A percentile compares a stretch with the other conserved stretches of the same genome.
phyloP scores from a whole-genome alignment of 2,329 filamentous ascomycete genomes.

The Pseudocercospora vitis region DNA sequence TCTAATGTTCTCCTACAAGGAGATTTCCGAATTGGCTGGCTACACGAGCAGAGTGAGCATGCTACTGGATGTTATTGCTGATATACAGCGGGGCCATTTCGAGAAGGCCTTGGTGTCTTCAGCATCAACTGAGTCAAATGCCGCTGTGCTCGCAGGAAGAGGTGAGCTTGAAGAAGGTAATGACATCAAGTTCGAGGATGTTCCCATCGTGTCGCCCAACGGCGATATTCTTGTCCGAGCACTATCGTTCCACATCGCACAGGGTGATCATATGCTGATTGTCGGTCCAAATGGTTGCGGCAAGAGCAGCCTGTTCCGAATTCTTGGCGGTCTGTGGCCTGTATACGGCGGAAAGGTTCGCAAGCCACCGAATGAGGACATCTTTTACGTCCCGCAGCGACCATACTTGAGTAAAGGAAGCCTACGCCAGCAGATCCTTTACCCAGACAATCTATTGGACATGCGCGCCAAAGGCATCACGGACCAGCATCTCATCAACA shows the following conservation, averaged over 20 bases:
- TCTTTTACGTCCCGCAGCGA: slow-evolving; percentile 97
- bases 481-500: slow-evolving; percentile 73
- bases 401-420: slow-evolving; percentile 90
- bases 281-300: slow-evolving; percentile 97
- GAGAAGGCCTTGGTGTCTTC: slow-evolving; percentile 96
- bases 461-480: slow-evolving; percentile 84
- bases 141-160: slow-evolving; percentile 76
- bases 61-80: slow-evolving; percentile 89
- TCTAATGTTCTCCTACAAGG: slow-evolving; percentile 97
- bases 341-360: slow-evolving; percentile 92
- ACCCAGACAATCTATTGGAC: slow-evolving; percentile 82
- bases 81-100: slow-evolving; percentile 85
- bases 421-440: slow-evolving; percentile 94
- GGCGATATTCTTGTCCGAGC: slow-evolving; percentile 86
- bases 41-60: slow-evolving; percentile 91
- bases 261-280: slow-evolving; percentile 87
- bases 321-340: slow-evolving; percentile 93
- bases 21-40: slow-evolving; percentile 92
- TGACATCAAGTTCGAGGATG: slow-evolving; percentile 80
- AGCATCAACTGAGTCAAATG: slow-evolving; percentile 76
- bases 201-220: slow-evolving; percentile 95
- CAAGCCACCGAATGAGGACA: slow-evolving; percentile 87
- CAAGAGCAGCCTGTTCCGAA: slow-evolving; percentile 93
- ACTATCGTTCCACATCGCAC: slow-evolving; percentile 81
- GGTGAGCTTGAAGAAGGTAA: slow-evolving; percentile 79